Evolutionary conservation across 1,139 yeast genomes (phyloP).

Genomic region (Nakaseomyces glabratus): DNA sequence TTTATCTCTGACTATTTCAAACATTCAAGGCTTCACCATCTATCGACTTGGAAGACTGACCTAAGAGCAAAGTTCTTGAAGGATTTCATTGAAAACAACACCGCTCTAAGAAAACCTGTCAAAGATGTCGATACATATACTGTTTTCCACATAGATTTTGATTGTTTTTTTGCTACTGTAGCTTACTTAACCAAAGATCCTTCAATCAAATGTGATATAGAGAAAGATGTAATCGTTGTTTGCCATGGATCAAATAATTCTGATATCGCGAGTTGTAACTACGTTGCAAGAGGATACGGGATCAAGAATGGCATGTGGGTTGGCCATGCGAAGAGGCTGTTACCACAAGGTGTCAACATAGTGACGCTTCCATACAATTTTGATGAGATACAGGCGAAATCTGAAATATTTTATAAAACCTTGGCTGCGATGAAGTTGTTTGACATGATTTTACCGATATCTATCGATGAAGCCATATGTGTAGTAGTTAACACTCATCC

Average conservation of each 20-base stretch:
- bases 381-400: conserved; percentile 56
- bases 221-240: conserved; percentile 66
- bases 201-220: conserved; percentile 36
- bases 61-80: conserved; percentile 47
- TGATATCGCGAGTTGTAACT: conserved; percentile 91
- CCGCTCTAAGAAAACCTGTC: conserved; percentile 2
- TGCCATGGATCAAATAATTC: conserved; percentile 58
- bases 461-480: conserved; percentile 81
- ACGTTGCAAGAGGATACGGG: conserved; percentile 67
- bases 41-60: conserved; percentile 80
- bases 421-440: conserved; percentile 24
- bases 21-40: conserved; percentile 77
- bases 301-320: conserved; percentile 90
- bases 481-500: conserved; percentile 42
- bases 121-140: conserved; percentile 21
- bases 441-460: conserved; percentile 69
- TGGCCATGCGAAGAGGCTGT: conserved; percentile 46
- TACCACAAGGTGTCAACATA: conserved; percentile 45
- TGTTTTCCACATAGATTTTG: conserved; percentile 81
- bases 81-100: conserved; percentile 10
- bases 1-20: conserved; percentile 65
- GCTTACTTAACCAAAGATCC: conserved; percentile 50
- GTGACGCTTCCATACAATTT: conserved; percentile 64
- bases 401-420: conserved; percentile 44
- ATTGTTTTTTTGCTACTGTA: conserved; percentile 86